Percentiles rank a stretch among this genome's conserved stretches.
These are phyloP conservation scores for Spatholobus suberectus DNA, from an alignment of 306 rosid genomes.

Conservation along the genomic window DNA sequence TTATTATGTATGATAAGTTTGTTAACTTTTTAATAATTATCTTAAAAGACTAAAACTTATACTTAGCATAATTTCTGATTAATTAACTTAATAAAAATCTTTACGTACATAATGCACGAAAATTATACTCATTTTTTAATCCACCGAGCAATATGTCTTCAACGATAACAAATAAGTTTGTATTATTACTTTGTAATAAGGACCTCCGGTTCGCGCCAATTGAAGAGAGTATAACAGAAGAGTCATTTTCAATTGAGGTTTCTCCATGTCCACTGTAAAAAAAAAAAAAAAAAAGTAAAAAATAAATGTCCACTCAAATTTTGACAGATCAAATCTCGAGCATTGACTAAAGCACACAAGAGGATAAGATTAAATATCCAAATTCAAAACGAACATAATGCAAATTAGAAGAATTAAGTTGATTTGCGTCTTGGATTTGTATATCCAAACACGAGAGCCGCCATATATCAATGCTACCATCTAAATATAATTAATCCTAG, in stretches of 20 bases:
- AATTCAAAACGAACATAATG: background rate
- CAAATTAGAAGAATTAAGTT: background rate
- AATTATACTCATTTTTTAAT: no score
- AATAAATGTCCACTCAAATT: background rate
- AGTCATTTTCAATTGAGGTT: background rate
- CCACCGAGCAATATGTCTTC: no score
- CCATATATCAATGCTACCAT: background rate
- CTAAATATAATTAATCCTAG: background rate
- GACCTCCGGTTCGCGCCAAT: no score
- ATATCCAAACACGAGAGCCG: background rate
- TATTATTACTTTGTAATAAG: no score
- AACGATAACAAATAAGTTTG: no score
- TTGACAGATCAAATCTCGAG: background rate
- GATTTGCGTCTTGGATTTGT: background rate
- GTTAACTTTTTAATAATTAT: no score
- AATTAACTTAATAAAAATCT: no score
- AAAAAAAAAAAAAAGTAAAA: background rate
- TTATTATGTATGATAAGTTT: no score
- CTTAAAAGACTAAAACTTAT: no score
- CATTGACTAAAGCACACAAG: background rate
- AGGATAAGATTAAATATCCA: slow-evolving; percentile 16
- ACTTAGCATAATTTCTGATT: no score
- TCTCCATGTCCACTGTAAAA: background rate
- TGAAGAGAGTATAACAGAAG: no score
- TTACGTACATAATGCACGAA: no score